Evolutionary conservation across 2,329 filamentous ascomycete species (phyloP).

Genomic region (Leptosphaerulina australis): DNA sequence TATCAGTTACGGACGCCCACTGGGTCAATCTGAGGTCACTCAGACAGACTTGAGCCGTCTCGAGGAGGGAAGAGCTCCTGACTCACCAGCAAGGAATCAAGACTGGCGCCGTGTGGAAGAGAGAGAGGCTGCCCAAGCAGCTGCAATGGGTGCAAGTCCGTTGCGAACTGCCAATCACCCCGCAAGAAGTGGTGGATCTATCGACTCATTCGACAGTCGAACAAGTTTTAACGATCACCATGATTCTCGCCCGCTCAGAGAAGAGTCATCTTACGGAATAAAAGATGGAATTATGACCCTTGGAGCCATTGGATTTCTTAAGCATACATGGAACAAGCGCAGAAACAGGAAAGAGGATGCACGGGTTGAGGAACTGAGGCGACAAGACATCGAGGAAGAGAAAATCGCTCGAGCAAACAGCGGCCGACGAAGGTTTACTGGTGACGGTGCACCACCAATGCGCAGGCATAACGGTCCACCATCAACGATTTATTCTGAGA

Average conservation of each 20-base stretch:
- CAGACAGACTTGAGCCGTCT: conserved; percentile 55
- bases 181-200: conserved; percentile 46
- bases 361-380: conserved; percentile 61
- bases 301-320: conserved; percentile 49
- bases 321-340: conserved; percentile 56
- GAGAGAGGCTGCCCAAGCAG: conserved; percentile 46
- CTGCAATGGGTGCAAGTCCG: conserved; percentile 57
- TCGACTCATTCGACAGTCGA: conserved; percentile 51
- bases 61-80: conserved; percentile 61
- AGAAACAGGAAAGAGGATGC: conserved; percentile 65
- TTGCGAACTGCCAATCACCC: conserved; percentile 38
- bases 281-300: conserved; percentile 57
- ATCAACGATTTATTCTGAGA: conserved; percentile 54
- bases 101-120: conserved; percentile 48
- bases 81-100: conserved; percentile 49
- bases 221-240: conserved; percentile 46
- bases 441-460: conserved; percentile 61
- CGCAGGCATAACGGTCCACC: conserved; percentile 34
- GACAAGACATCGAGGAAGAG: conserved; percentile 60
- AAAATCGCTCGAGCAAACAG: conserved; percentile 59
- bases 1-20: conserved; percentile 59
- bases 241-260: conserved; percentile 25
- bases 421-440: conserved; percentile 68
- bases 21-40: conserved; percentile 56
- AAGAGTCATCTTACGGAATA: conserved; percentile 45